A percentile compares a stretch with the other conserved stretches of the same genome.
phyloP scores from a whole-genome alignment of 2,329 filamentous ascomycete species.

The Botrytis fabae region DNA sequence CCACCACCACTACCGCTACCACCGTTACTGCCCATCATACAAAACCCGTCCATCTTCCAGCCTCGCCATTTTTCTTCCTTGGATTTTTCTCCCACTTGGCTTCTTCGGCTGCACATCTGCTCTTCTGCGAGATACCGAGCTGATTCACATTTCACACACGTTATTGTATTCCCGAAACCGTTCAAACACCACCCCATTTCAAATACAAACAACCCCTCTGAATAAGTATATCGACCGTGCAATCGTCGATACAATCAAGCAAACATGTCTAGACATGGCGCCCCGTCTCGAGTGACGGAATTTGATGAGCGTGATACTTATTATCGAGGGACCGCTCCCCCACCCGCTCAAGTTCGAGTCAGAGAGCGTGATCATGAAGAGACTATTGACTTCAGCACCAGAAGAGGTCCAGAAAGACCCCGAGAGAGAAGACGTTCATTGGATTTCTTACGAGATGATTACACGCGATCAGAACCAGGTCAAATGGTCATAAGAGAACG shows the following conservation, averaged over 20 bases:
- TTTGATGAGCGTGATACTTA: slow-evolving; percentile 36
- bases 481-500: slow-evolving; percentile 39
- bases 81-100: neutral
- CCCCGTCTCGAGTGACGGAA: slow-evolving; percentile 25
- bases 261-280: slow-evolving; percentile 33
- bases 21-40: slow-evolving; percentile 5
- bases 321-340: slow-evolving; percentile 33
- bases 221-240: slow-evolving; percentile 55
- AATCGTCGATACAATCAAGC: neutral
- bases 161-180: neutral
- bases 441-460: slow-evolving; percentile 40
- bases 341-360: slow-evolving; percentile 32
- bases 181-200: slow-evolving; percentile 55
- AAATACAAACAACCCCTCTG: slow-evolving; percentile 46
- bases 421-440: slow-evolving; percentile 34
- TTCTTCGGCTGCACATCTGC: neutral
- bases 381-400: slow-evolving; percentile 32
- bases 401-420: slow-evolving; percentile 29
- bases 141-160: neutral
- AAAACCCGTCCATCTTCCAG: slow-evolving; percentile 17
- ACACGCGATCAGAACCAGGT: slow-evolving; percentile 32
- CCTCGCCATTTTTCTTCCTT: slow-evolving; percentile 13
- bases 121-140: neutral
- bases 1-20: neutral
- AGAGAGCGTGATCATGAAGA: slow-evolving; percentile 39